Base-by-base conservation (phyloP, 1,284 basidiomycete genomes). In the Malassezia restricta region DNA sequence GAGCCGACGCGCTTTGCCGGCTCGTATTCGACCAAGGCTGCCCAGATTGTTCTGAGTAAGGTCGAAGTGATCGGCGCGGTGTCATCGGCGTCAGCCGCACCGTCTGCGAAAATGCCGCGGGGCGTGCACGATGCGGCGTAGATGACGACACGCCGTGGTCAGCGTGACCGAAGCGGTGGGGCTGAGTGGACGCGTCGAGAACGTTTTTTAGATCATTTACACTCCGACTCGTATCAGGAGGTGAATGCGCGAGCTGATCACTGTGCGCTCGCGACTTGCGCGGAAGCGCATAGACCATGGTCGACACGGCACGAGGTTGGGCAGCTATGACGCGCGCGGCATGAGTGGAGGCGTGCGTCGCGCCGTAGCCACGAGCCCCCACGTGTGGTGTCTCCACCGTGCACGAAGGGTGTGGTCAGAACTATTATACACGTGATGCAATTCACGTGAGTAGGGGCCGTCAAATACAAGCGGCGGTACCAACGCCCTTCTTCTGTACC, bases 281-380 rank as follows among this genome's bases (percentile, higher is more conserved):
- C 53, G 53, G 53, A 47, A 55, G 43, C 43, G 53, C 47, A 40
- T 40, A 55, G 32, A 35, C 47, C 53, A 55, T 55, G 11, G 40
- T n/a, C n/a, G 37, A 38, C 46, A 32, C 38, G 15, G n/a, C 43
- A 42, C 40, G 9, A n/a, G 28, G 40, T 17, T 24, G 14, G 12
- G 45, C 31, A 31, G 30, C 8, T 24, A 24, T 20, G 17, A 5
- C 43, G 28, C n/a, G 24, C 11, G 9, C 12, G 41, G 12, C 47
- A 9, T 24, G 40, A 31, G 44, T 47, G 44, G 44, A 47, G 47
- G 17, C 29, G 9, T 7, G 47, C 39, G 46, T 6, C 46, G 39
- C 38, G n/a, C 17, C 7, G 5, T 8, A 15, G 32, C 12, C 49
- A 47, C 44, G 50, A 31, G 50, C 32, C 20, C 20, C 20, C 20